Evolutionary conservation across 192 early-diverging fungal species (phyloP).

Genomic region (Mycoemilia scoparia): DNA sequence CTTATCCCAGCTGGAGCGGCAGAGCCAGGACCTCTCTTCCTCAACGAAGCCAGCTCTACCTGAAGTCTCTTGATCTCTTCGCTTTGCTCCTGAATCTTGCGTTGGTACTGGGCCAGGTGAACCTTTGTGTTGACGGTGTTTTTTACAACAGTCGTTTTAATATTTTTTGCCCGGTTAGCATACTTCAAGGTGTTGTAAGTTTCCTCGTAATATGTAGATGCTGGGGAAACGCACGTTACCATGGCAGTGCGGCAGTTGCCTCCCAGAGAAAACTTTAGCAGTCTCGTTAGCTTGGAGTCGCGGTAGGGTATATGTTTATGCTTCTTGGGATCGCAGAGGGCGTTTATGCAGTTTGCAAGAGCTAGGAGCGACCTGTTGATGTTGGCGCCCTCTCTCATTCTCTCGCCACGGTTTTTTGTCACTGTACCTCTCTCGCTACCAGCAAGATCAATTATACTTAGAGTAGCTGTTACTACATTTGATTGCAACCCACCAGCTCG

Average conservation of each 20-base stretch:
- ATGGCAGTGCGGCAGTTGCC: slow-evolving; percentile 68
- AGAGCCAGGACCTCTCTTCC: background rate
- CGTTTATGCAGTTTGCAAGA: slow-evolving; percentile 61
- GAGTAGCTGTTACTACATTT: slow-evolving; percentile 31
- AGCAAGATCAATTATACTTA: slow-evolving; percentile 63
- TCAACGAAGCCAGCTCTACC: slow-evolving; percentile 14
- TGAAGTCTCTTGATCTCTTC: slow-evolving; percentile 37
- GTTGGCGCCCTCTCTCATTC: slow-evolving; percentile 59
- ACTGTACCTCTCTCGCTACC: slow-evolving; percentile 51
- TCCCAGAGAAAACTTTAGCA: slow-evolving; percentile 55
- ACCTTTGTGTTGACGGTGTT: slow-evolving; percentile 39
- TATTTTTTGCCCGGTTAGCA: slow-evolving; percentile 47
- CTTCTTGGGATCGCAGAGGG: slow-evolving; percentile 31
- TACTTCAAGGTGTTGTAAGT: slow-evolving; percentile 66
- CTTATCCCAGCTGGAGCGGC: background rate
- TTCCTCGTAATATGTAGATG: slow-evolving; percentile 45
- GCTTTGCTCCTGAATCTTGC: slow-evolving; percentile 38
- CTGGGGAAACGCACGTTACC: slow-evolving; percentile 58
- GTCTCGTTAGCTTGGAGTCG: slow-evolving; percentile 53
- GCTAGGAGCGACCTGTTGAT: slow-evolving; percentile 60
- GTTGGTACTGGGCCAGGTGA: slow-evolving; percentile 41
- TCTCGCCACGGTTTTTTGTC: slow-evolving; percentile 37
- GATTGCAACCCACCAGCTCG: slow-evolving; percentile 19
- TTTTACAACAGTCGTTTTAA: slow-evolving; percentile 43
- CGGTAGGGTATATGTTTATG: slow-evolving; percentile 54